Percentiles rank a stretch among this genome's conserved stretches.
Evolutionary conservation across 2,329 filamentous ascomycete species (phyloP).

Genomic region (Sarocladiaceae sp.): DNA sequence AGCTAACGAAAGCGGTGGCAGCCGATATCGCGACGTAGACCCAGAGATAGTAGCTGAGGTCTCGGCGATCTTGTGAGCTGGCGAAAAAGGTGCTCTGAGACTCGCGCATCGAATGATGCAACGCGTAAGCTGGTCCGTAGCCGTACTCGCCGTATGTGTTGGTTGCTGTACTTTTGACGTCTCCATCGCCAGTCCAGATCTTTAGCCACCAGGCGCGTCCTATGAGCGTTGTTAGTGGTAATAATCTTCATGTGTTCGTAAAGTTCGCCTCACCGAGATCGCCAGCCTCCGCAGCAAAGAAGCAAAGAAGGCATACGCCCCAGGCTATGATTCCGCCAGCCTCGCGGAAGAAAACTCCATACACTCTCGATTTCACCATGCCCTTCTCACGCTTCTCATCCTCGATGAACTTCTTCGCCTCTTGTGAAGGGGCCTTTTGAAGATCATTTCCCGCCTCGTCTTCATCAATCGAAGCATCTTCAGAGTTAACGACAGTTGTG

Average conservation of each 20-base stretch:
- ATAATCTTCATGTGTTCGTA: no score
- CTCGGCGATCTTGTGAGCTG: constrained; percentile 25
- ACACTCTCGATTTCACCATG: constrained; percentile 61
- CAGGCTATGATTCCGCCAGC: constrained; percentile 60
- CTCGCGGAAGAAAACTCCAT: constrained; percentile 58
- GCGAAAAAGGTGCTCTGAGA: constrained; percentile 20
- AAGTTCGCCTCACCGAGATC: constrained; percentile 39
- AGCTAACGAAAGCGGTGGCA: constrained; percentile 50
- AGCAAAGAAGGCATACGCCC: constrained; percentile 46
- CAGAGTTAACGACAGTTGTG: constrained; percentile 49
- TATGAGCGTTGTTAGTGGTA: no score
- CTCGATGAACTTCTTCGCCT: constrained; percentile 65
- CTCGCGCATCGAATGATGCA: constrained; percentile 24
- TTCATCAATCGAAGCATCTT: constrained; percentile 30
- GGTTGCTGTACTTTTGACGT: constrained; percentile 11
- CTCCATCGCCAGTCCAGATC: constrained; percentile 50
- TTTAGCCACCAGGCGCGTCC: constrained; percentile 58
- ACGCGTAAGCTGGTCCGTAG: constrained; percentile 36
- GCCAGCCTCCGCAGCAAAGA: constrained; percentile 46
- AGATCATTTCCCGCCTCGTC: constrained; percentile 32
- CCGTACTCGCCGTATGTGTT: constrained; percentile 27
- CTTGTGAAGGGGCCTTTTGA: constrained; percentile 44
- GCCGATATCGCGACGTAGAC: constrained; percentile 60
- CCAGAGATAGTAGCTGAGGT: constrained; percentile 57
- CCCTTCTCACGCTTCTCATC: constrained; percentile 69